These are phyloP conservation scores for Gossypium sturtianum DNA, from an alignment of 345 rosid species.

Conservation along the genomic window DNA sequence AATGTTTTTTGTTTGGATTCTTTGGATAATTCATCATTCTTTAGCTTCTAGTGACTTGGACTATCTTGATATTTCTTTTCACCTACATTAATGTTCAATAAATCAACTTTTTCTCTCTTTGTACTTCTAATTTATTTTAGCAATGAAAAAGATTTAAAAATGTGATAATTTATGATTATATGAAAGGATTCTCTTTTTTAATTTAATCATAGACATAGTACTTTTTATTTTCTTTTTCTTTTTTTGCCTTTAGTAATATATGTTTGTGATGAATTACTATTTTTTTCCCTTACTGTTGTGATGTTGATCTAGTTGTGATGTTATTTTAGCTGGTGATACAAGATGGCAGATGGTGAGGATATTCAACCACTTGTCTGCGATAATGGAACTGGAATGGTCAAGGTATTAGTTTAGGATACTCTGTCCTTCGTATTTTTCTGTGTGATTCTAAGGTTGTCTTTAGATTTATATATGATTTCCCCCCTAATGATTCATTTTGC, in stretches of 20 bases:
- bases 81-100: not conserved
- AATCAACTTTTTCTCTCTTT: not conserved
- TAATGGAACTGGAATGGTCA: slow-evolving; percentile 65
- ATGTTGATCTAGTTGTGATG: slow-evolving; percentile 10
- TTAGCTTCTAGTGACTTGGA: not conserved
- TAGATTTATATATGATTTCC: slow-evolving; percentile 3
- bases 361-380: slow-evolving; percentile 67
- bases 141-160: not conserved
- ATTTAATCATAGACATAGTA: not conserved
- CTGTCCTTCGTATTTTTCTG: not conserved
- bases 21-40: not conserved
- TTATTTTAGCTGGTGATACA: slow-evolving; percentile 21
- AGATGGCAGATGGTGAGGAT: slow-evolving; percentile 60
- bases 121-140: not conserved
- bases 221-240: no score
- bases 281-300: slow-evolving; percentile 18
- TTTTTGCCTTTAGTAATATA: not conserved
- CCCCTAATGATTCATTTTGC: not conserved
- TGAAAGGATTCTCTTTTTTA: not conserved
- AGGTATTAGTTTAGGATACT: slow-evolving; percentile 25
- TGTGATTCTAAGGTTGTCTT: not conserved
- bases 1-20: not conserved
- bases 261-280: not conserved
- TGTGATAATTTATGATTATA: not conserved
- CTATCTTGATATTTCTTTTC: not conserved